Conservation (phyloP, 2,329 filamentous ascomycete genomes). For the Aquanectria penicillioides region DNA sequence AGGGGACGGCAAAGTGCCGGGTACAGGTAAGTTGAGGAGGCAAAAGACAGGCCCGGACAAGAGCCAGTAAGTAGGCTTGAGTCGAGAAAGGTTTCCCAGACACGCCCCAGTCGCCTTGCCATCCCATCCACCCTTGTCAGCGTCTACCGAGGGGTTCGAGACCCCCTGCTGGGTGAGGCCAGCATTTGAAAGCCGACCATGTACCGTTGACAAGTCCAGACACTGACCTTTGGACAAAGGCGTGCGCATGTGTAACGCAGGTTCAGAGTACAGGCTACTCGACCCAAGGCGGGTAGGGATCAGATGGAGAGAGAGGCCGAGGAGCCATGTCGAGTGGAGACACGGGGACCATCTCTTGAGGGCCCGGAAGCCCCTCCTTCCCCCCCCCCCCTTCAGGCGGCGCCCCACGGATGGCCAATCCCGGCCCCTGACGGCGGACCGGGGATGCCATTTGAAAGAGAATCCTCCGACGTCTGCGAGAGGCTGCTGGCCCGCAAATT, state of each 20-base stretch:
- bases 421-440: constrained; percentile 36
- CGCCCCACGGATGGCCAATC: constrained; percentile 38
- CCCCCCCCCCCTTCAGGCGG: constrained; percentile 34
- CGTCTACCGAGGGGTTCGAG: constrained; percentile 48
- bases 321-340: constrained; percentile 42
- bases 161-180: constrained; percentile 36
- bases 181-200: constrained; percentile 35
- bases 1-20: constrained; percentile 41
- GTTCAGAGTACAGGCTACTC: constrained; percentile 38
- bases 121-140: constrained; percentile 41
- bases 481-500: constrained; percentile 42
- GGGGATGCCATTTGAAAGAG: constrained; percentile 42
- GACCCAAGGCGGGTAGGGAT: constrained; percentile 37
- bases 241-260: constrained; percentile 32
- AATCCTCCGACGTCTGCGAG: constrained; percentile 45
- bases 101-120: constrained; percentile 39
- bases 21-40: constrained; percentile 34
- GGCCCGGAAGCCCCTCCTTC: constrained; percentile 42
- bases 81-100: constrained; percentile 38
- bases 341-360: constrained; percentile 43
- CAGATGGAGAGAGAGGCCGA: constrained; percentile 39
- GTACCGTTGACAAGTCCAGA: constrained; percentile 42
- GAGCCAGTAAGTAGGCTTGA: constrained; percentile 38
- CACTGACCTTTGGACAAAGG: constrained; percentile 35
- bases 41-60: constrained; percentile 30